Evolutionary conservation across 1,284 basidiomycete species (phyloP).

Genomic region (Rhodotorula sp.): DNA sequence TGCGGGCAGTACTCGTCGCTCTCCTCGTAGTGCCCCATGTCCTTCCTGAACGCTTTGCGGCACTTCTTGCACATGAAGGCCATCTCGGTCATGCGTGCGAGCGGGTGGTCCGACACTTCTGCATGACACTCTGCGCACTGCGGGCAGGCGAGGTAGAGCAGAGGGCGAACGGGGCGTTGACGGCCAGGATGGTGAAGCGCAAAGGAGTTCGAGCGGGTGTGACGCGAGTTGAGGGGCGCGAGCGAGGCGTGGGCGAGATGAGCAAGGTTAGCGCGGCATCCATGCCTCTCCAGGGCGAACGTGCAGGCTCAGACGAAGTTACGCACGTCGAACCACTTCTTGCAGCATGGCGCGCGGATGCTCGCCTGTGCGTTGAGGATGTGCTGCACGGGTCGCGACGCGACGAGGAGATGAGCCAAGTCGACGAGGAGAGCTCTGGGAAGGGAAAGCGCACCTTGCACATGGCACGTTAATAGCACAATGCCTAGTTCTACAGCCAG

Average conservation of each 20-base stretch:
- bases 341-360: slow-evolving; percentile 91
- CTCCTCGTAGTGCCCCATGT: slow-evolving; percentile 86
- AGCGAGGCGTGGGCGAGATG: background rate
- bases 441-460: slow-evolving; percentile 3
- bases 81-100: slow-evolving; percentile 85
- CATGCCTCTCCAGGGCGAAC: too few relatives aligned
- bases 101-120: slow-evolving; percentile 72
- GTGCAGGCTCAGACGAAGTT: too few relatives aligned
- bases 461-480: background rate
- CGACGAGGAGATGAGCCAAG: background rate
- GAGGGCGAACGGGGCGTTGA: too few relatives aligned
- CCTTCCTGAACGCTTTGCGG: slow-evolving; percentile 94
- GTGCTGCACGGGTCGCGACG: slow-evolving; percentile 58
- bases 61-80: slow-evolving; percentile 96
- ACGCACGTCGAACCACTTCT: slow-evolving; percentile 81
- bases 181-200: background rate
- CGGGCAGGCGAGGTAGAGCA: too few relatives aligned
- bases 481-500: background rate
- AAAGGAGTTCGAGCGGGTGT: background rate
- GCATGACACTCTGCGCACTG: slow-evolving; percentile 88
- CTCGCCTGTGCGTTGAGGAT: slow-evolving; percentile 90
- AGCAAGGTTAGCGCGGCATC: background rate
- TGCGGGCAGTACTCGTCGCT: slow-evolving; percentile 97
- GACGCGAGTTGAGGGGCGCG: background rate
- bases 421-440: background rate